Base-by-base conservation (phyloP, 1,284 basidiomycete genomes). In the Heliocybe sulcata region DNA sequence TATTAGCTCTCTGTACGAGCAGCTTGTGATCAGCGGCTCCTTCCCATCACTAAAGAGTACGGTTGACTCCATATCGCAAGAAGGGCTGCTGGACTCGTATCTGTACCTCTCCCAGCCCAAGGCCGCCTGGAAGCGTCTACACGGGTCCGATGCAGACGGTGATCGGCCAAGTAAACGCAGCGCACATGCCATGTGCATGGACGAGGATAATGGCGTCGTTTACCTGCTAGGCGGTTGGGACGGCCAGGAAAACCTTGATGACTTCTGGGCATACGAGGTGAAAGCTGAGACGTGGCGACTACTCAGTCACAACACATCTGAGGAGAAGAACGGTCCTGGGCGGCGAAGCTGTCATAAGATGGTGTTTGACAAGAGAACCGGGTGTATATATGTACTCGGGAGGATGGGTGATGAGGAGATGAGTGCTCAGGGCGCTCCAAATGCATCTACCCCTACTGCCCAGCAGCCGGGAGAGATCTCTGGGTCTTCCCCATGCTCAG, bases 141-240 rank as follows among this genome's bases (percentile, higher is more conserved):
- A 67, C 29, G 82, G 77, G 26, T 73, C 77, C 19, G 79, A 85
- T 56, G 72, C 79, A 1, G 81, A 87, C 60, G 84, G 83, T 1
- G 83, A 85, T 60, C 66, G 77, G 0, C 87, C 87, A 2, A 72
- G 76, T 27, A 73, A 79, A 51, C 79, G 90, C 1, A 88, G 90
- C 19, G 91, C 90, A 0, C 89, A 92, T 60, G 83, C 88, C 23
- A 90, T 92, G 86, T 90, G 87, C 61, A 79, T 92, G 59, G 90
- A 93, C 64, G 70, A 78, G 27, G 73, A 76, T 11, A 77, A 78
- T 35, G 79, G 81, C 3, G 68, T 79, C 47, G 81, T 92, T 12
- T 92, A 92, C 64, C 74, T 93, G 16, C 83, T 90, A 57, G 91
- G 91, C 1, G 91, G 91, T 0, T 93, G 84, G 82, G 81, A 91